Evolutionary conservation across 257 asterid genomes (phyloP).

Genomic region (Solanum okadae): DNA sequence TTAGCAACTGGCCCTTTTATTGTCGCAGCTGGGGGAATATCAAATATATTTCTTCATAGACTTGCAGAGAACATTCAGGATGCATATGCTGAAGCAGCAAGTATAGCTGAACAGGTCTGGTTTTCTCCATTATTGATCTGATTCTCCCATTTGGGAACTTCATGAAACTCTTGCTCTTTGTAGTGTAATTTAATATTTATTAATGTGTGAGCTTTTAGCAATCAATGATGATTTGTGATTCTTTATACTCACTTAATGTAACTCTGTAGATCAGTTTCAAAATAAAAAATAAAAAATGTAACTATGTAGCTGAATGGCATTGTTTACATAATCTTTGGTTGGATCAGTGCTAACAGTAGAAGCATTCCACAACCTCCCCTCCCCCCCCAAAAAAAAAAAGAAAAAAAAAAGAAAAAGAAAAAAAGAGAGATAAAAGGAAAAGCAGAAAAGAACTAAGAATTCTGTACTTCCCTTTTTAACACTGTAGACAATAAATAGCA

Average conservation of each 20-base stretch:
- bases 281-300: no score
- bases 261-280: not conserved
- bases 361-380: not conserved
- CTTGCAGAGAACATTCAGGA: constrained; percentile 99
- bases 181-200: not conserved
- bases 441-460: not conserved
- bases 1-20: constrained; percentile 93
- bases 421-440: not conserved
- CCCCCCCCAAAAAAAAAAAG: fast-evolving
- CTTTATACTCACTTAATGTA: not conserved
- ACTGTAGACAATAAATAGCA: not conserved
- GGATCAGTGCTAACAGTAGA: not conserved
- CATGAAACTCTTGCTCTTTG: not conserved
- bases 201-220: not conserved
- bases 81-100: constrained; percentile 99
- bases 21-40: constrained; percentile 99
- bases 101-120: constrained; percentile 98
- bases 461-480: not conserved
- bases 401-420: not conserved
- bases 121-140: constrained; percentile 3
- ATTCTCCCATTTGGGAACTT: constrained; percentile 5
- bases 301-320: not conserved
- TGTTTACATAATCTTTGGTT: not conserved
- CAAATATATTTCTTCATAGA: constrained; percentile 91
- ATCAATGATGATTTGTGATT: not conserved